Evolutionary conservation across 1,284 basidiomycete genomes (phyloP).

Genomic region (Puccinia sorghi): DNA sequence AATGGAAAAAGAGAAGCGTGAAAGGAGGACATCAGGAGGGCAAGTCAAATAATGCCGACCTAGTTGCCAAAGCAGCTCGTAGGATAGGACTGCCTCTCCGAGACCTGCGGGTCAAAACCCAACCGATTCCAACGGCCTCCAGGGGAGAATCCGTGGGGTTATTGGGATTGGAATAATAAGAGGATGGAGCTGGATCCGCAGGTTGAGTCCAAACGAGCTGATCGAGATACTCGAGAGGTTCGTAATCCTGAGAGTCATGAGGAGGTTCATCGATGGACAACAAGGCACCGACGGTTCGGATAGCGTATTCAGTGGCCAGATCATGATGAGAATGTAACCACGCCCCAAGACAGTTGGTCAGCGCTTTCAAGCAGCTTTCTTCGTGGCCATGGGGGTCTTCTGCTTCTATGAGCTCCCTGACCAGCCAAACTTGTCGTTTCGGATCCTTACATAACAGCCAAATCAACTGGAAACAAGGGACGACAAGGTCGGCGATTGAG

Average conservation of each 20-base stretch:
- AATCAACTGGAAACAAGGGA: slow-evolving; percentile 45
- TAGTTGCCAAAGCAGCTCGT: slow-evolving; percentile 40
- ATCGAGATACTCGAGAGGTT: slow-evolving; percentile 40
- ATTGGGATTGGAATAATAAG: neutral
- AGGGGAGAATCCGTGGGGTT: neutral
- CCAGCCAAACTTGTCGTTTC: slow-evolving; percentile 37
- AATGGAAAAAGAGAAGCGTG: neutral
- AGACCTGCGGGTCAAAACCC: slow-evolving; percentile 35
- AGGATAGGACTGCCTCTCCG: slow-evolving; percentile 37
- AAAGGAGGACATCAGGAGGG: neutral
- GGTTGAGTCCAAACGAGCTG: slow-evolving; percentile 34
- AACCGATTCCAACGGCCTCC: slow-evolving; percentile 25
- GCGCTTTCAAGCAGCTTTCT: slow-evolving; percentile 33
- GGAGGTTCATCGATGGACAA: slow-evolving; percentile 44
- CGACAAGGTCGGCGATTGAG: slow-evolving; percentile 31
- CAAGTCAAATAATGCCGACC: slow-evolving; percentile 13
- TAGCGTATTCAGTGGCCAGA: slow-evolving; percentile 36
- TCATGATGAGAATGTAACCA: slow-evolving; percentile 48
- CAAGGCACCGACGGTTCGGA: slow-evolving; percentile 35
- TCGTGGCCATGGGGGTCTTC: slow-evolving; percentile 21
- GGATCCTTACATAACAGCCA: slow-evolving; percentile 49
- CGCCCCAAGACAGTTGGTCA: slow-evolving; percentile 23
- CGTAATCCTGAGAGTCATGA: slow-evolving; percentile 34
- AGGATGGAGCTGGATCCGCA: neutral
- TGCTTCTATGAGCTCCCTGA: slow-evolving; percentile 40